A percentile compares a stretch with the other conserved stretches of the same genome.
These are phyloP conservation scores for Curvularia sp. DNA, from an alignment of 2,329 filamentous ascomycete genomes.

Conservation along the genomic window DNA sequence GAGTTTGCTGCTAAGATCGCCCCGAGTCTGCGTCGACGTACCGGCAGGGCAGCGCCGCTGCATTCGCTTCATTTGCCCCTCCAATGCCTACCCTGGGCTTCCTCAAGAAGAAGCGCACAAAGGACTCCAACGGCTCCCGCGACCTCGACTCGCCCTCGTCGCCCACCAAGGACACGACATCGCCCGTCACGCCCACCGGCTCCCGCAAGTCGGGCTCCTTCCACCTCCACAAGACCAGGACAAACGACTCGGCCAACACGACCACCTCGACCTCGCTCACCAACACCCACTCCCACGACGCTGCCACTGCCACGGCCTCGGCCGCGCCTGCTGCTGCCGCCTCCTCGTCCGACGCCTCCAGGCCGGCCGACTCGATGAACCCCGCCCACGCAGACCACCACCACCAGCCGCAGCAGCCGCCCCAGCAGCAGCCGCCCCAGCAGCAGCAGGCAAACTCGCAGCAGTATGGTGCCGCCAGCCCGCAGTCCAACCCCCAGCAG, in stretches of 20 bases:
- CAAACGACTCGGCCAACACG: constrained; percentile 34
- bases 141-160: constrained; percentile 72
- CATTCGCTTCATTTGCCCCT: constrained; percentile 32
- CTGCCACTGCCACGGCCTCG: constrained; percentile 19
- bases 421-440: constrained; percentile 24
- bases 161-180: constrained; percentile 64
- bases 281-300: constrained; percentile 13
- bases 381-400: constrained; percentile 37
- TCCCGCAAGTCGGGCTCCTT: constrained; percentile 43
- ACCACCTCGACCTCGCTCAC: constrained; percentile 20
- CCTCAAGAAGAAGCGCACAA: constrained; percentile 98
- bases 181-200: constrained; percentile 45
- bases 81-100: constrained; percentile 94
- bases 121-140: constrained; percentile 72
- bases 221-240: constrained; percentile 39
- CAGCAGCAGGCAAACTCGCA: constrained; percentile 16
- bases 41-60: constrained; percentile 31
- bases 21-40: constrained; percentile 14
- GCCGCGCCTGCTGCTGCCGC: constrained; percentile 25
- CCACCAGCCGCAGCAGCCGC: constrained; percentile 23
- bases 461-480: constrained; percentile 36
- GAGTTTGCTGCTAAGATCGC: constrained; percentile 13
- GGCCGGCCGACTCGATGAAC: constrained; percentile 53
- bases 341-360: constrained; percentile 33
- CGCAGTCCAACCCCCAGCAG: constrained; percentile 38